phyloP scores from a whole-genome alignment of 1,284 basidiomycete species.

The Cryptococcus jaspeensis region DNA sequence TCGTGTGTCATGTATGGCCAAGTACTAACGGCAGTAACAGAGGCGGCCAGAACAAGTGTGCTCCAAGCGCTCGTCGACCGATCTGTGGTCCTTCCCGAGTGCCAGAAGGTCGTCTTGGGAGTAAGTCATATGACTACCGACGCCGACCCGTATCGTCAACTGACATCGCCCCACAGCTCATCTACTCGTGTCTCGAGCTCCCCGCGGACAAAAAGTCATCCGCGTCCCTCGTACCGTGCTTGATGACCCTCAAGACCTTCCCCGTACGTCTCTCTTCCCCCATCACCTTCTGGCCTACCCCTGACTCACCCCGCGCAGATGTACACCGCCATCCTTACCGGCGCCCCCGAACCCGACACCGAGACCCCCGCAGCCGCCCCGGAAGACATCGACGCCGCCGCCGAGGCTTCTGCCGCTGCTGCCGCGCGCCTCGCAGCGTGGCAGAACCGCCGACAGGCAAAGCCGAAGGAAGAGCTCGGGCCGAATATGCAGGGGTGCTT shows the following conservation, averaged over 20 bases:
- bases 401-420: conserved; percentile 42
- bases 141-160: neutral
- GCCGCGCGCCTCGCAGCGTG: conserved; percentile 37
- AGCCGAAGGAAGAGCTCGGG: conserved; percentile 51
- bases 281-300: neutral
- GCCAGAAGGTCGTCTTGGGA: conserved; percentile 37
- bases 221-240: conserved; percentile 61
- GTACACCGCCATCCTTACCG: conserved; percentile 37
- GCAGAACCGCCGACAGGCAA: conserved; percentile 43
- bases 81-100: conserved; percentile 55
- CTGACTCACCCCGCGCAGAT: conserved; percentile 16
- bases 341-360: conserved; percentile 22
- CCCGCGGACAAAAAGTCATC: conserved; percentile 54
- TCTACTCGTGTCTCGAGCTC: conserved; percentile 63
- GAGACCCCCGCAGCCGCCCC: neutral
- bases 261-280: conserved; percentile 51
- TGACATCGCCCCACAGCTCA: conserved; percentile 54
- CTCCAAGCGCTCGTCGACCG: conserved; percentile 71
- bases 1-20: neutral
- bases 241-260: conserved; percentile 63
- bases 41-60: conserved; percentile 63
- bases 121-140: conserved; percentile 31
- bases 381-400: conserved; percentile 27
- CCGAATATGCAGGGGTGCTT: conserved; percentile 82
- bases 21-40: conserved; percentile 41